A percentile compares a stretch with the other conserved stretches of the same genome.
Evolutionary conservation across 2,329 filamentous ascomycete genomes (phyloP).

Genomic region (Stemphylium vesicarium): DNA sequence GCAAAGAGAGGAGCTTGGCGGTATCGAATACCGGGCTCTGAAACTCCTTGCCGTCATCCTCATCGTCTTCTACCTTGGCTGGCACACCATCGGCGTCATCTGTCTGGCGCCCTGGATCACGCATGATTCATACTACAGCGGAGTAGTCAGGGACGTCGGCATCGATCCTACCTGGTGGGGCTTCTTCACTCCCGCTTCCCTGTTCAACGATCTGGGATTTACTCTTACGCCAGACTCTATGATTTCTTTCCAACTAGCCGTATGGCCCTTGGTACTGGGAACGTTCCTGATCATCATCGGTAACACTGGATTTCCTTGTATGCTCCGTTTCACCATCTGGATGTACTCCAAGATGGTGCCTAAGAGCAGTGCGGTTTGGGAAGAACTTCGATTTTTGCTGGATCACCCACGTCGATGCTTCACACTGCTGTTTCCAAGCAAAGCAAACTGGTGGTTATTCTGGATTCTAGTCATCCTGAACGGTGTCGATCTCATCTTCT

Average conservation of each 20-base stretch:
- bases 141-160: slow-evolving; percentile 65
- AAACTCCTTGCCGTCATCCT: slow-evolving; percentile 84
- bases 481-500: slow-evolving; percentile 83
- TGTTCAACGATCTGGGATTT: slow-evolving; percentile 95
- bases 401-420: slow-evolving; percentile 97
- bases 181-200: slow-evolving; percentile 84
- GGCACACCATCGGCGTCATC: slow-evolving; percentile 77
- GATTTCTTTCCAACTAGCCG: slow-evolving; percentile 80
- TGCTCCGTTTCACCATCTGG: slow-evolving; percentile 95
- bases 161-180: slow-evolving; percentile 85
- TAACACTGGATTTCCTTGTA: slow-evolving; percentile 93
- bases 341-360: slow-evolving; percentile 70
- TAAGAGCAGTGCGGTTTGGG: slow-evolving; percentile 74
- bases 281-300: slow-evolving; percentile 91
- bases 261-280: slow-evolving; percentile 77
- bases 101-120: slow-evolving; percentile 83
- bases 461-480: slow-evolving; percentile 84
- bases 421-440: slow-evolving; percentile 87
- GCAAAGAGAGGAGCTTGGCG: slow-evolving; percentile 91
- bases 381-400: slow-evolving; percentile 87
- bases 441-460: slow-evolving; percentile 95
- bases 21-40: slow-evolving; percentile 92
- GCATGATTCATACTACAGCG: slow-evolving; percentile 63
- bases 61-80: slow-evolving; percentile 79
- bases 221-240: slow-evolving; percentile 94